phyloP scores from a whole-genome alignment of 2,329 filamentous ascomycete species.

The Fusarium lyarnte region DNA sequence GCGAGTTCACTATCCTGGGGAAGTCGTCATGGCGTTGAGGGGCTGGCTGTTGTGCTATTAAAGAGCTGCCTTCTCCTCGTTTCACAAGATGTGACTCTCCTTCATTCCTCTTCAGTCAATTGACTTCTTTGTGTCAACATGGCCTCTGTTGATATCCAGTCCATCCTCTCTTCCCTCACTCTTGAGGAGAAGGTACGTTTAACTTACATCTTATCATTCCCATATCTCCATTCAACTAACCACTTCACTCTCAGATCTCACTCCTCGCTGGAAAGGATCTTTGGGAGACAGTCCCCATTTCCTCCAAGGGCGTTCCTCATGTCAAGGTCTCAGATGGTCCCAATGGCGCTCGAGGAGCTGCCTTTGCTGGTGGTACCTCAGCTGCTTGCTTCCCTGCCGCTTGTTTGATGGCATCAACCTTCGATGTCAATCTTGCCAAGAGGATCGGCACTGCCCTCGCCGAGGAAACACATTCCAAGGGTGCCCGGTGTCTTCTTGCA shows the following conservation, averaged over 20 bases:
- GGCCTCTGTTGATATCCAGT: slow-evolving; percentile 41
- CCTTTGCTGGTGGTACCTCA: slow-evolving; percentile 37
- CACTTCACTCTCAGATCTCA: slow-evolving; percentile 25
- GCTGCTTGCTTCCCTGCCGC: slow-evolving; percentile 45
- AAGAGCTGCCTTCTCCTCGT: slow-evolving; percentile 29
- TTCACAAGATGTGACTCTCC: slow-evolving; percentile 13
- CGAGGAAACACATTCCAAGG: slow-evolving; percentile 65
- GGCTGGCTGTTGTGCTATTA: slow-evolving; percentile 28
- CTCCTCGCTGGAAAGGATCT: slow-evolving; percentile 42
- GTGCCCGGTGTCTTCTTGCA: slow-evolving; percentile 71
- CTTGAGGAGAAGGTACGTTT: slow-evolving; percentile 46
- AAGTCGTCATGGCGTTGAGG: slow-evolving; percentile 21
- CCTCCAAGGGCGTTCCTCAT: slow-evolving; percentile 38
- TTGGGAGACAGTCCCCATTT: slow-evolving; percentile 41
- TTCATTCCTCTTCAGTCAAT: slow-evolving; percentile 12
- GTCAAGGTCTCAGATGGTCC: slow-evolving; percentile 42
- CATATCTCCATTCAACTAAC: neutral
- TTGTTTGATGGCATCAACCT: slow-evolving; percentile 66
- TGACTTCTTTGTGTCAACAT: slow-evolving; percentile 25
- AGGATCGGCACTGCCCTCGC: slow-evolving; percentile 68
- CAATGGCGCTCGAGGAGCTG: slow-evolving; percentile 41
- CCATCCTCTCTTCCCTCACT: slow-evolving; percentile 43
- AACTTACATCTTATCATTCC: neutral
- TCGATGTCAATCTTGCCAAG: slow-evolving; percentile 66
- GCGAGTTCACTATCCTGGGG: neutral